Evolutionary conservation across 2,329 filamentous ascomycete species (phyloP), one percentile per base, ranked within the genome.

Genomic region (Aspergillus carbonarius): DNA sequence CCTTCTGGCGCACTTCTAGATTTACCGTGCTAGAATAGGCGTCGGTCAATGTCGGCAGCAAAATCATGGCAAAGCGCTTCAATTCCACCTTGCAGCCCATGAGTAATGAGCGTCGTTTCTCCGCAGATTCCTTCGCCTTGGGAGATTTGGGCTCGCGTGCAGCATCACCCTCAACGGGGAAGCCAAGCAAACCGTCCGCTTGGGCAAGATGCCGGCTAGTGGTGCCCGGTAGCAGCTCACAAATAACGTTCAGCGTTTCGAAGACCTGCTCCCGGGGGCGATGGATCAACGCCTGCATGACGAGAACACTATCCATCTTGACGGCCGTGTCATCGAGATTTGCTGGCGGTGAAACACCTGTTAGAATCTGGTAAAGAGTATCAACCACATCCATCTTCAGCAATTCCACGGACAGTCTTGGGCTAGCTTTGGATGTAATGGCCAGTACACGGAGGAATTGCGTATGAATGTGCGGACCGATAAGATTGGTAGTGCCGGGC

Each of bases 1-100:
- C 95, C 76, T 96, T 97, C 72, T 98, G 92, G 20, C 96, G 89
- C 40, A 99, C 95, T 57, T 87, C 92, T 15, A 98, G 79, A 70
- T 99, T 99, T 63, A 99, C 93, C 0, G 95, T 99, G 75, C 95
- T 98, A 10, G 95, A 97, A 71, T 96, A 99, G 0, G 93, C 93
- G 73, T 99, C 93, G 30, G 95, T 98, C 62, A 99, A 80, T 2
- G 95, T 99, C 0, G 95, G 95, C 63, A 99, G 89, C 10, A 99
- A 82, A 59, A 99, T 95, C 64, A 96, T 85, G 1, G 93, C 91
- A 72, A 99, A 99, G 39, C 93, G 89, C 73, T 91, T 91, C 55
- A 98, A 88, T 77, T 98, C 88, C 6, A 87, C 78, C 69, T 92
- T 92, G 81, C 93, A 97, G n/a, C 84, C 85, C 65, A 90, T 84